Base-by-base conservation (phyloP, 2,329 filamentous ascomycete genomes). In the Boeremia exigua region DNA sequence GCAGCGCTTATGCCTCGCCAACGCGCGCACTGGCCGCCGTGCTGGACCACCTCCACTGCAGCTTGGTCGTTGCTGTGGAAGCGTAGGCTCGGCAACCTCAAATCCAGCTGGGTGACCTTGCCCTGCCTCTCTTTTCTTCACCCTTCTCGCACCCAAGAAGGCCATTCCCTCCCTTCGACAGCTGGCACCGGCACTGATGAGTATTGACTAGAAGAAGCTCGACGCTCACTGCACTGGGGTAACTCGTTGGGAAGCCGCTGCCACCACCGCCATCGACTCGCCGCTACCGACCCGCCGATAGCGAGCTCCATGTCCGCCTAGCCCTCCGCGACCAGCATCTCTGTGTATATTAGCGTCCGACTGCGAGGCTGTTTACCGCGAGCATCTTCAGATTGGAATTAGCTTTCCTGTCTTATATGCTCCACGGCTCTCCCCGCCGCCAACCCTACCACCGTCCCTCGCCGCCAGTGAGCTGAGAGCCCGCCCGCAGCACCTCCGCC, bases 101-200 rank as follows among this genome's bases (percentile, higher is more conserved):
- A 67, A 69, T 64, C 69, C 67, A 71, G 68, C 71, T 72, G 70
- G 65, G 69, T 66, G 66, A 67, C 63, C 62, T 63, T 44, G 42
- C 58, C 62, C 54, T 59, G 56, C 51, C 60, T 61, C 65, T 63
- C 63, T 67, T 65, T 64, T 65, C 63, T 62, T 63, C 66, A 72
- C 63, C 73, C 72, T 75, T 75, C 74, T 74, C 66, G 69, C 70
- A 67, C 70, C 69, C 70, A 68, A 75, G 71, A 75, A 75, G 72
- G 72, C 68, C 61, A 56, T 58, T 59, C 58, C 59, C 66, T 56
- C 63, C 58, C 17, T 10, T 37, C 48, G 40, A 48, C 47, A 37
- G 46, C 53, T 43, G 53, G 53, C 50, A 40, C 43, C 48, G 52
- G 45, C 45, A 15, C 29, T 61, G 66, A 56, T 59, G 58, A 55